phyloP scores from a whole-genome alignment of 2,329 filamentous ascomycete species.

The Venturia pyrina region DNA sequence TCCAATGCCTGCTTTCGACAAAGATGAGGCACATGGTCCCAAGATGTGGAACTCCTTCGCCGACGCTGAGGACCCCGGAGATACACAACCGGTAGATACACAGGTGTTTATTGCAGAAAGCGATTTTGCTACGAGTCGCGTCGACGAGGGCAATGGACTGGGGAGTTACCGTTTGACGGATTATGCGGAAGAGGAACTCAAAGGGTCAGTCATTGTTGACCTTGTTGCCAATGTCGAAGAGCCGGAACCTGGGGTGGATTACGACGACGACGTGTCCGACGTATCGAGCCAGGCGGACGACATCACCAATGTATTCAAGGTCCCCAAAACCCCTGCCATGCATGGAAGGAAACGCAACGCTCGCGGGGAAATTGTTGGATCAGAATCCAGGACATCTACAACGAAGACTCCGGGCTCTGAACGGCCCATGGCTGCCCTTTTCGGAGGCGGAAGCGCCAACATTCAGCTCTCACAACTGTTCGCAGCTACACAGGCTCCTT shows the following conservation, averaged over 20 bases:
- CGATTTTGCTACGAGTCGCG: slow-evolving; percentile 7
- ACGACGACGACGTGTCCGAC: slow-evolving; percentile 2
- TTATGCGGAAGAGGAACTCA: background rate
- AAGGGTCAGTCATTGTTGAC: background rate
- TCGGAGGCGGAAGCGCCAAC: background rate
- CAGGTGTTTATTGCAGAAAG: slow-evolving; percentile 11
- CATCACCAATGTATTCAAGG: background rate
- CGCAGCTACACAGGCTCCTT: slow-evolving; percentile 10
- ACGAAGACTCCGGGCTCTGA: slow-evolving; percentile 12
- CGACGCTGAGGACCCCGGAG: slow-evolving; percentile 2
- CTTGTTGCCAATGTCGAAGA: background rate
- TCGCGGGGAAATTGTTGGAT: slow-evolving; percentile 1
- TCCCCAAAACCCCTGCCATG: slow-evolving; percentile 12
- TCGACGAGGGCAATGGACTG: background rate
- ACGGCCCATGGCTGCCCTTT: background rate
- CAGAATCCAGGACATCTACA: background rate
- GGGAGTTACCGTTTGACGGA: background rate
- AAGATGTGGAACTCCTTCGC: slow-evolving; percentile 11
- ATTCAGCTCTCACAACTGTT: slow-evolving; percentile 8
- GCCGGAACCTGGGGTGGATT: background rate
- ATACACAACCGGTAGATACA: slow-evolving; percentile 13
- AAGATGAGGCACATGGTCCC: background rate
- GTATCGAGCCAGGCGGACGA: slow-evolving; percentile 8
- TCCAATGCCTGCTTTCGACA: background rate
- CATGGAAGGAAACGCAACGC: slow-evolving; percentile 11